These are phyloP conservation scores for Phytopythium vexans DNA, from an alignment of 352 stramenopile species.

Conservation along the genomic window DNA sequence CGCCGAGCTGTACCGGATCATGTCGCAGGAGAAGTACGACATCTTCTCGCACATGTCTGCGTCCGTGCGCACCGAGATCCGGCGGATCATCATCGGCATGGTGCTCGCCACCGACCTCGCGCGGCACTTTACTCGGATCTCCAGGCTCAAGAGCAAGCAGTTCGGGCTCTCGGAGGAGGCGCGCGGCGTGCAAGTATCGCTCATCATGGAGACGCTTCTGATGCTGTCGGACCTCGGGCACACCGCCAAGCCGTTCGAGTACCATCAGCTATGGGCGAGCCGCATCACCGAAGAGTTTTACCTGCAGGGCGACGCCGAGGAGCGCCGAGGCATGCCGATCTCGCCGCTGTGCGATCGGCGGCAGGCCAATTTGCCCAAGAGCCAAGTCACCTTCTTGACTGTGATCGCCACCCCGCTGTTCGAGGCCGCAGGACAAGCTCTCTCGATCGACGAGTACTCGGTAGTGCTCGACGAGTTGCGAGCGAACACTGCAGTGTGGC, in stretches of 20 bases:
- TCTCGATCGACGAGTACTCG: conserved; percentile 62
- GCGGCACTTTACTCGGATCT: conserved; percentile 67
- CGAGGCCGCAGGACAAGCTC: conserved; percentile 49
- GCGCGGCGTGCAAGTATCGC: conserved; percentile 44
- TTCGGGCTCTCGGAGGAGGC: conserved; percentile 48
- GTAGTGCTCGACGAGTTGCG: conserved; percentile 45
- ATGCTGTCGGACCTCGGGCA: conserved; percentile 69
- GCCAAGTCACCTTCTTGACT: conserved; percentile 64
- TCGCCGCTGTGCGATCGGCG: conserved; percentile 59
- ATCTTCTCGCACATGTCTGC: conserved; percentile 48
- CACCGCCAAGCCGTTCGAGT: conserved; percentile 59
- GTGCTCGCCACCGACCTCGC: conserved; percentile 77
- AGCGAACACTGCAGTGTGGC: conserved; percentile 51
- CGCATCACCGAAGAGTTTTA: conserved; percentile 72
- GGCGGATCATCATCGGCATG: conserved; percentile 75
- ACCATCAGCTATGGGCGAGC: conserved; percentile 58
- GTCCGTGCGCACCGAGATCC: conserved; percentile 29
- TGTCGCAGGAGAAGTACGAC: conserved; percentile 61
- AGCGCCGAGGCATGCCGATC: conserved; percentile 44
- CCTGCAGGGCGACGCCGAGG: conserved; percentile 58
- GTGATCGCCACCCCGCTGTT: conserved; percentile 63
- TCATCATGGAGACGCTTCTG: conserved; percentile 73
- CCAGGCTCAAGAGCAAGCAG: conserved; percentile 66
- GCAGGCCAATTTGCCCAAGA: conserved; percentile 56
- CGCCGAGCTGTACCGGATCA: conserved; percentile 57